Base-by-base conservation (phyloP, 345 rosid genomes). In the Brassica cretica region DNA sequence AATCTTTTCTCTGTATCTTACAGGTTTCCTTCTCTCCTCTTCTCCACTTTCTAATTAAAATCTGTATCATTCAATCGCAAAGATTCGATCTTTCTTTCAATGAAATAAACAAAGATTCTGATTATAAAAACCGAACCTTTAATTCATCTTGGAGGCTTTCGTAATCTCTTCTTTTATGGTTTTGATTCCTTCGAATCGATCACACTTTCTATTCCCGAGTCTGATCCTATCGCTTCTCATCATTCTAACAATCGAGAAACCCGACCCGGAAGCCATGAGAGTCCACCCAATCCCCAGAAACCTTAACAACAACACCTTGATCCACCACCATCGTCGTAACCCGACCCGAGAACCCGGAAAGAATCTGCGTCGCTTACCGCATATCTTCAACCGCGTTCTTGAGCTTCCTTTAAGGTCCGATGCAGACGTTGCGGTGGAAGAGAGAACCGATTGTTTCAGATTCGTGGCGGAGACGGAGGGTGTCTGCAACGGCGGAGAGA, bases 381-480 rank as follows among this genome's bases (percentile, higher is more conserved):
- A 95, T 78, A 89, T 95, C 77, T 93, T 93, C 84, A 85, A 84
- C 86, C 92, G 98, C 69, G 92, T 91, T 39, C 83, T 95, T 16
- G 97, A 95, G 87, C 93, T 93, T 0, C 99, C 99, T 10, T 90
- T 95, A 76, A 82, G 94, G 81, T 88, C 98, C 7, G 93, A 93
- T 46, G 97, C 97, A 8, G 93, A 93, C 12, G 98, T 95, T 8
- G 74, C 77, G 60, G 86, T 95, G 63, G 96, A 95, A 82, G 98
- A 95, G 82, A 84, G 64, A 46, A 75, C 86, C 9, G 93, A 89
- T 1, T 90, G 89, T 83, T 93, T 95, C 85, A 84, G 89, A 53
- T 95, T 95, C 83, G 88, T 88, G n/a, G 98, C 89, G 3, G 93
- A 87, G 75, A 91, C 93, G 2, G 94, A 88, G 15, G 86, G 85